Evolutionary conservation across 2,329 filamentous ascomycete genomes (phyloP), one percentile per base, ranked within the genome.

Genomic region (Epichloe elymi): DNA sequence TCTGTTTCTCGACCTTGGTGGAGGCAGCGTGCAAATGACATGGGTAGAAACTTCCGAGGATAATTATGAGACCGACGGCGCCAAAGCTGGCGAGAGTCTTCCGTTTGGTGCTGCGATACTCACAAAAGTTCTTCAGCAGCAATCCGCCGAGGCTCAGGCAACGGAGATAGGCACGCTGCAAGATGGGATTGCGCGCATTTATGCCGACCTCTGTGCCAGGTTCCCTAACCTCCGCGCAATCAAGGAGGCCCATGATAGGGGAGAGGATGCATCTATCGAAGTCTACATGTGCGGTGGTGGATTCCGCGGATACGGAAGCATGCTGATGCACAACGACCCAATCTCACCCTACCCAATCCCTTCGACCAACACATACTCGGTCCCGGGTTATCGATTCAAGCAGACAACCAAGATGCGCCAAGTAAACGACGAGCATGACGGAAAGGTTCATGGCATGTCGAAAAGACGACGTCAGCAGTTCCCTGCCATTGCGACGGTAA

Each of bases 221-320:
- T 82, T 80, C 54, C 69, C 75, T 3, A 59, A 60, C 1, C 79
- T 90, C 0, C 55, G 61, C 38, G 60, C 59, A 47, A 62, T 68
- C 39, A 61, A 55, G 12, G 59, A 66, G 19, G 70, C 72, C 14
- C 64, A 69, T 30, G 59, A 65, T 20, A 55, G 54, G 17, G 59
- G 60, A 33, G 54, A 59, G 36, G 54, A 60, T 40, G 55, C 57
- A 46, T 76, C 76, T 4, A 73, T 89, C 52, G 80, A 85, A 36
- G 72, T 95, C 8, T 95, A 90, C 63, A 80, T 96, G 52, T 95
- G 86, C 55, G 90, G 90, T 42, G 90, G 90, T 23, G 90, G 90
- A 0, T 95, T 95, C 63, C 75, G 90, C 37, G 90, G 90, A 15
- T 95, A 94, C 74, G 90, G 89, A 6, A 94, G 88, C 65, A 82